Evolutionary conservation across 805 yeast genomes (phyloP).

Genomic region (Candida ficus): DNA sequence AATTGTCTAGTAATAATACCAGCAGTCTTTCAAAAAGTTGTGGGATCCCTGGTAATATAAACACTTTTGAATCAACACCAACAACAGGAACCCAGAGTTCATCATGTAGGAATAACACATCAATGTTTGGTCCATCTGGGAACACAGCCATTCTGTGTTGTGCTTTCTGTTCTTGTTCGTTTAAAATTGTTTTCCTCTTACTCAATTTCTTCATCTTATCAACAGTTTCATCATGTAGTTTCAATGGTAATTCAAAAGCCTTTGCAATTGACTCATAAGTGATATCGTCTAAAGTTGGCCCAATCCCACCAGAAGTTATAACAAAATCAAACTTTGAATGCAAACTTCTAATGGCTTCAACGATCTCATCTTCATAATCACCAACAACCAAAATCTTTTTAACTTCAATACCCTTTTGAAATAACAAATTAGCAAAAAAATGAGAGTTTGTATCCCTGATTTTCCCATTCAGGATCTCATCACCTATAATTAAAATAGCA

Average conservation of each 20-base stretch:
- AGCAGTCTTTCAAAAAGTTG: constrained; percentile 58
- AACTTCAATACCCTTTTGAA: constrained; percentile 59
- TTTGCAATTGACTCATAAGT: constrained; percentile 73
- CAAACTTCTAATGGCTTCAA: constrained; percentile 41
- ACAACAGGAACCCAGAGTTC: constrained; percentile 84
- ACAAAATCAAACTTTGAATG: constrained; percentile 53
- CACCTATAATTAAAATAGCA: constrained; percentile 53
- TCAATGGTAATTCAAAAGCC: constrained; percentile 48
- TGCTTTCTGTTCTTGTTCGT: constrained; percentile 46
- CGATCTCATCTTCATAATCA: constrained; percentile 66
- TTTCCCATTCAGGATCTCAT: constrained; percentile 84
- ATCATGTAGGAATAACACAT: constrained; percentile 42
- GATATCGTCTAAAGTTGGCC: constrained; percentile 89
- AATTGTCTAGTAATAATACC: constrained; percentile 35
- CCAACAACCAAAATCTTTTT: constrained; percentile 68
- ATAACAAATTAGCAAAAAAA: constrained; percentile 67
- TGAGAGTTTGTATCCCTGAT: constrained; percentile 74
- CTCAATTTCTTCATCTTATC: constrained; percentile 51
- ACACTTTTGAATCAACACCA: constrained; percentile 56
- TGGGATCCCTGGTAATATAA: constrained; percentile 83
- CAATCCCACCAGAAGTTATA: constrained; percentile 47
- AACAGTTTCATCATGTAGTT: constrained; percentile 52
- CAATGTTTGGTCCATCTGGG: constrained; percentile 37
- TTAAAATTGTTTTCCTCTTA: constrained; percentile 32
- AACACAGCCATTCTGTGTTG: constrained; percentile 77